Percentiles rank a stretch among this genome's conserved stretches.
Evolutionary conservation across 2,329 filamentous ascomycete species (phyloP).

Genomic region (Epichloe aotearoae): DNA sequence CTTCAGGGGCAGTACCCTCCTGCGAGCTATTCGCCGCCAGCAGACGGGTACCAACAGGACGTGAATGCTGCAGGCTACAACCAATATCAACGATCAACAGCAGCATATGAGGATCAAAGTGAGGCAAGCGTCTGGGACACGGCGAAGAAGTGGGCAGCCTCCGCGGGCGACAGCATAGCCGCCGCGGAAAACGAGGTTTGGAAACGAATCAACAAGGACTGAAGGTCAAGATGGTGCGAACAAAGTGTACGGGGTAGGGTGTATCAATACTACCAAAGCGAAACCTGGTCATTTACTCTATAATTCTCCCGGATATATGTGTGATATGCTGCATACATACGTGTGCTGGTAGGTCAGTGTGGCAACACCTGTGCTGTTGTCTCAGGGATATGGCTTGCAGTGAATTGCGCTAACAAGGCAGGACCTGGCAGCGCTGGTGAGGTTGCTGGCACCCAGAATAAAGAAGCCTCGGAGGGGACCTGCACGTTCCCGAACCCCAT

Average conservation of each 20-base stretch:
- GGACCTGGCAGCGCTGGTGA: not conserved
- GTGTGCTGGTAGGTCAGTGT: not conserved
- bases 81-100: constrained; percentile 30
- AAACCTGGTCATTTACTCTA: not conserved
- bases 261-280: not conserved
- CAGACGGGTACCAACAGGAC: constrained; percentile 43
- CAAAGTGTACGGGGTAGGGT: not conserved
- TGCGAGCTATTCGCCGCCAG: constrained; percentile 30
- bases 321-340: not conserved
- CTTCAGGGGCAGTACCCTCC: constrained; percentile 14
- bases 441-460: not conserved
- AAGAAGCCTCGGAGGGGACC: not conserved
- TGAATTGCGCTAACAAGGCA: not conserved
- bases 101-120: constrained; percentile 14
- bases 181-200: constrained; percentile 49
- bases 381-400: constrained; percentile 1
- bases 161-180: constrained; percentile 43
- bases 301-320: not conserved
- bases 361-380: not conserved
- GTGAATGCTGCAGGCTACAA: constrained; percentile 37
- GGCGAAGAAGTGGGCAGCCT: constrained; percentile 44
- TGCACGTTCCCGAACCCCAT: not conserved
- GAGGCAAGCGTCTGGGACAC: constrained; percentile 39
- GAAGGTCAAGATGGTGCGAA: not conserved
- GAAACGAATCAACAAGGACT: constrained; percentile 48